Evolutionary conservation across 176 grass and related monocot species (phyloP), one percentile per base, ranked within the genome.

Genomic region (barley (Hordeum vulgare)): DNA sequence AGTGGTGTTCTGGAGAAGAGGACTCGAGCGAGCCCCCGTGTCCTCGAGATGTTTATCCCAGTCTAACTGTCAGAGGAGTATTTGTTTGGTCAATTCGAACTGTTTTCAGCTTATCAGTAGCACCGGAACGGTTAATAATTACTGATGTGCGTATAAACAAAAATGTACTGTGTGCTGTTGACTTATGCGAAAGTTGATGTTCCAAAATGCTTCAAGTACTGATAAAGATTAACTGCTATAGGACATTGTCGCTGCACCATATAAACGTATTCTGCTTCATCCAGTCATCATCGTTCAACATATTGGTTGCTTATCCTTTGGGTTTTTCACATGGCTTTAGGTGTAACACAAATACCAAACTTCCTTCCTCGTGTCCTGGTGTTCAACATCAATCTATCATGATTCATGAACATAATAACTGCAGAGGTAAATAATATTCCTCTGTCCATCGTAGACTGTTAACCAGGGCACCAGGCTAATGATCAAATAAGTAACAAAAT

Each of bases 231-330:
- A 54, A 54, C 12, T 6, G 13, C n/a, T 64, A 20, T 42, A 83
- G 57, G 66, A 62, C 54, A 63, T 62, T 78, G 29, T 71, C 9
- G 42, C 65, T 41, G 31, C 2, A 51, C 61, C 53, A 71, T 61
- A 13, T 11, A 28, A 56, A 14, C 20, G 18, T 24, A 82, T 63
- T 72, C 11, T 82, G 25, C 26, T 85, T 35, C 88, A 81, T 77
- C 34, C 14, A 86, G 11, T 72, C 7, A 2, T 56, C 64, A 23
- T 15, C 15, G 15, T 28, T 57, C 1, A 78, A 47, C 10, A 65
- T 72, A 86, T 9, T 39, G 20, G 3, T 73, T 74, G 20, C n/a
- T 83, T 67, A 15, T 68, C 35, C 26, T 78, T 74, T 20, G n/a
- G 37, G 9, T 1, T 49, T 74, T 77, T 39, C 58, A 59, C 45